Percentiles rank a stretch among this genome's conserved stretches.
phyloP scores from a whole-genome alignment of 768 basidiomycete genomes.

The Auriscalpium vulgare region DNA sequence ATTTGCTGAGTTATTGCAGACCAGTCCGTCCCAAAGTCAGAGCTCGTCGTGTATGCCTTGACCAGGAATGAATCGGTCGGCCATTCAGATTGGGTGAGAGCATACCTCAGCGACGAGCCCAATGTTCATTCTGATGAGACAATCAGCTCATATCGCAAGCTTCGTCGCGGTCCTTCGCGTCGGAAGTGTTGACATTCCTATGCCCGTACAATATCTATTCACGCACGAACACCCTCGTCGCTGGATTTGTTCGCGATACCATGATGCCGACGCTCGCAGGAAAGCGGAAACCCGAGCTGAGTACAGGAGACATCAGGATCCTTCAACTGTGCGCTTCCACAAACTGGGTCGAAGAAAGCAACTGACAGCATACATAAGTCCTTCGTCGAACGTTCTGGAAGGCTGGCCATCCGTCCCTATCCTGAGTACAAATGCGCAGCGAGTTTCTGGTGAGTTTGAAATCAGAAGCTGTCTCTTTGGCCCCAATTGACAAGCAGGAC shows the following conservation, averaged over 20 bases:
- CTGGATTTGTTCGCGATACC: conserved; percentile 2
- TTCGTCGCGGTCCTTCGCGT: background rate
- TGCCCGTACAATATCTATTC: conserved; percentile 4
- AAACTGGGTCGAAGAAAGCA: background rate
- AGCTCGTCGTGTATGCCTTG: conserved; percentile 24
- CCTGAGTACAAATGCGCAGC: background rate
- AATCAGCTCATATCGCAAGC: too few species aligned
- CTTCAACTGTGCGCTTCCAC: background rate
- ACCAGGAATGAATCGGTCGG: conserved; percentile 13
- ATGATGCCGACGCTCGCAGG: background rate
- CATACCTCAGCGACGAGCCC: too few species aligned
- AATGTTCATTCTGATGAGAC: too few species aligned
- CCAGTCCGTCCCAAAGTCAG: conserved; percentile 28
- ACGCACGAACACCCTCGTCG: conserved; percentile 6
- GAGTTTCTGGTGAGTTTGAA: background rate
- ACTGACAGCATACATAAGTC: background rate
- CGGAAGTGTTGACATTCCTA: conserved; percentile 8
- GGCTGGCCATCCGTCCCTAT: conserved; percentile 9
- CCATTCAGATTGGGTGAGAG: background rate
- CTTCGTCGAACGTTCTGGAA: conserved; percentile 5
- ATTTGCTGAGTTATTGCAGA: conserved; percentile 18
- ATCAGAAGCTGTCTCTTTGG: background rate
- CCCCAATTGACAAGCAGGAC: background rate
- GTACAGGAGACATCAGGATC: background rate
- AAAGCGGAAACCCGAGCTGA: background rate